phyloP scores from a whole-genome alignment of 2,329 filamentous ascomycete genomes.

The Cladosporium sp. region DNA sequence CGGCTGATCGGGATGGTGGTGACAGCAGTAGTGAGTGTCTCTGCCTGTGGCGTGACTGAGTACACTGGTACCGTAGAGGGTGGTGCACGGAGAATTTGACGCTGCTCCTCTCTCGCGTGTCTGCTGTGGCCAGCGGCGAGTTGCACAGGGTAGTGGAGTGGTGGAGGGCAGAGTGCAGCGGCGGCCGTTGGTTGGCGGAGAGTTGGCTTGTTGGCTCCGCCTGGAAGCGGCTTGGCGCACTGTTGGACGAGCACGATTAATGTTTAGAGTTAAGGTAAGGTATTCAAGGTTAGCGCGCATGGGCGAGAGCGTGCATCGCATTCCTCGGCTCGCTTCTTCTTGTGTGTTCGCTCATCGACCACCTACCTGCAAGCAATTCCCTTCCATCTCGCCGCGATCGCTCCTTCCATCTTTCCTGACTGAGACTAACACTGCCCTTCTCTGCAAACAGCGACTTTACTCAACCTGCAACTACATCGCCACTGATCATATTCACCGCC shows the following conservation, averaged over 20 bases:
- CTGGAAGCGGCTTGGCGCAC: not conserved
- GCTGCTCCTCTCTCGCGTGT: not conserved
- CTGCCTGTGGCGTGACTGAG: conserved; percentile 5
- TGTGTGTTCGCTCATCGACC: conserved; percentile 17
- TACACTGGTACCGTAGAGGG: not conserved
- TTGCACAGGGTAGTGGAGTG: not conserved
- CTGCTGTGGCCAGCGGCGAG: conserved; percentile 3
- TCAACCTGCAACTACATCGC: not conserved
- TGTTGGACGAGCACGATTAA: not conserved
- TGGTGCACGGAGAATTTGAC: not conserved
- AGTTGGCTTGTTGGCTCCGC: not conserved
- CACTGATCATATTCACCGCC: not conserved
- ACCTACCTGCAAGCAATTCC: conserved; percentile 9
- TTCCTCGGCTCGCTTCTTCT: conserved; percentile 17
- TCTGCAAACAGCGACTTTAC: not conserved
- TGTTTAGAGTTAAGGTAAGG: conserved; percentile 17
- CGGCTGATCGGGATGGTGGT: not conserved
- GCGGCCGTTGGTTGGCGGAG: conserved; percentile 7
- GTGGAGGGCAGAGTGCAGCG: not conserved
- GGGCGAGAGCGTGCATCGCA: conserved; percentile 18
- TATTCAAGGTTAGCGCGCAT: conserved; percentile 15
- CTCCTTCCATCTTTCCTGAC: conserved; percentile 2
- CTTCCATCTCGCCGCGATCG: conserved; percentile 8
- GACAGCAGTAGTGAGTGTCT: not conserved
- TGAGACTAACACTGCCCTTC: not conserved